Conservation (phyloP, 169 alveolate species). For the Blepharisma undulans region DNA sequence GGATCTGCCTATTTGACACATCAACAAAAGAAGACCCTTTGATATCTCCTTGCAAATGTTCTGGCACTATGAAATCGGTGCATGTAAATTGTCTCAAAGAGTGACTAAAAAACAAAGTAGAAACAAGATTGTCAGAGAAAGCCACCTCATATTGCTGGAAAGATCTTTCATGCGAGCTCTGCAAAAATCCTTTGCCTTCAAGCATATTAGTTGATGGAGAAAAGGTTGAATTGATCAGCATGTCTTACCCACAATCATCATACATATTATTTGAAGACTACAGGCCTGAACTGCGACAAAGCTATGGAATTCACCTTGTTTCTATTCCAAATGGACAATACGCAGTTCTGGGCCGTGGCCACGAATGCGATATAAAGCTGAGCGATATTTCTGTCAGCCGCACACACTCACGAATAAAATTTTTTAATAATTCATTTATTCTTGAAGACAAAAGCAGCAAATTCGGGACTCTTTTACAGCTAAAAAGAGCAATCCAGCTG, state of each 20-base stretch:
- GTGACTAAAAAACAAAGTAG: constrained; percentile 77
- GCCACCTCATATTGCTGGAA: constrained; percentile 25
- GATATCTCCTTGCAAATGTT: constrained; percentile 92
- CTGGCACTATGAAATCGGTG: constrained; percentile 92
- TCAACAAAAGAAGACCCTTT: constrained; percentile 79
- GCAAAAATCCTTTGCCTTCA: constrained; percentile 86
- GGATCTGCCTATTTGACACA: constrained; percentile 34
- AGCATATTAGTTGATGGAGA: neutral
- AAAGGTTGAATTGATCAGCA: neutral
- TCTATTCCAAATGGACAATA: constrained; percentile 33
- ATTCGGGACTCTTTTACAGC: constrained; percentile 82
- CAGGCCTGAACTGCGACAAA: constrained; percentile 43
- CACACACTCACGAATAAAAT: constrained; percentile 69
- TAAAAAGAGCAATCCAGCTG: constrained; percentile 50
- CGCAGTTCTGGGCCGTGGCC: constrained; percentile 79
- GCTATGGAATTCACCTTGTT: constrained; percentile 43
- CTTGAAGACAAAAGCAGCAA: constrained; percentile 78
- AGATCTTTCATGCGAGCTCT: constrained; percentile 79
- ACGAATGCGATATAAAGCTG: constrained; percentile 76
- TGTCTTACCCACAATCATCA: neutral
- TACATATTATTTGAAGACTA: constrained; percentile 50
- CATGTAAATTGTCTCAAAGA: constrained; percentile 94
- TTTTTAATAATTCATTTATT: constrained; percentile 61
- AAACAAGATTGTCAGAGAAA: neutral
- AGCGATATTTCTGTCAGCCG: constrained; percentile 84